Percentiles rank a stretch among this genome's conserved stretches.
These are phyloP conservation scores for Lentinus tigrinus DNA, from an alignment of 768 basidiomycete genomes.

Conservation along the genomic window DNA sequence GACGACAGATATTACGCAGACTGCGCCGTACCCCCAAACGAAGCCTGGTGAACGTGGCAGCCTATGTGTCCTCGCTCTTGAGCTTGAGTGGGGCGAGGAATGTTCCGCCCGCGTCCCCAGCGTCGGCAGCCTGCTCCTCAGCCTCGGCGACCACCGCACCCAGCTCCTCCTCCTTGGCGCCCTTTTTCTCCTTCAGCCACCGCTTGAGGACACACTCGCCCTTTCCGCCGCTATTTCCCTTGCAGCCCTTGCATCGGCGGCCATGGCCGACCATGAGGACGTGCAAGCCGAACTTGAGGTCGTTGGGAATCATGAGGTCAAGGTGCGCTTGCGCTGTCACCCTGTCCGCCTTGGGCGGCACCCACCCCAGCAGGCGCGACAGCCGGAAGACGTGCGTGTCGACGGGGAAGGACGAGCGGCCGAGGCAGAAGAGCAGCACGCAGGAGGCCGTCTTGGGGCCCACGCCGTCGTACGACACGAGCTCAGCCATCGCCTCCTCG, in stretches of 20 bases:
- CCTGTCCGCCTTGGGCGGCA: conserved; percentile 45
- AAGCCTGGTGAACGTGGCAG: not conserved
- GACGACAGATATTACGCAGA: not conserved
- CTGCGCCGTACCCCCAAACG: not conserved
- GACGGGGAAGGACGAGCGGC: conserved; percentile 60
- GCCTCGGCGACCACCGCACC: conserved; percentile 17
- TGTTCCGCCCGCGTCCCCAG: not conserved
- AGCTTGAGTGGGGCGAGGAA: not conserved
- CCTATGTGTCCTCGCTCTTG: conserved; percentile 4
- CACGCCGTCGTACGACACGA: conserved; percentile 56
- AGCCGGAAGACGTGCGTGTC: conserved; percentile 63
- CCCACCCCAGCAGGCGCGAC: conserved; percentile 51
- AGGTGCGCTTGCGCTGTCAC: conserved; percentile 58
- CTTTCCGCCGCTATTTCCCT: conserved; percentile 29
- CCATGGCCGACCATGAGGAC: conserved; percentile 61
- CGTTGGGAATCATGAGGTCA: conserved; percentile 47
- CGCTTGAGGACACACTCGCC: conserved; percentile 36
- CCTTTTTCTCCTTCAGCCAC: conserved; percentile 32
- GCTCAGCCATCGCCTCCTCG: conserved; percentile 54
- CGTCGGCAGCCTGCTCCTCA: not conserved
- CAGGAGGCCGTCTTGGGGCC: conserved; percentile 67
- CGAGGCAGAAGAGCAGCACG: conserved; percentile 59
- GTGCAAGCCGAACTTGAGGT: conserved; percentile 57
- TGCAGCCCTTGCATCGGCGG: conserved; percentile 53
- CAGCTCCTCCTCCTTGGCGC: conserved; percentile 17